Percentiles rank a stretch among this genome's conserved stretches.
Conservation (phyloP, 1,284 basidiomycete species). For the Ustilago trichophora region DNA sequence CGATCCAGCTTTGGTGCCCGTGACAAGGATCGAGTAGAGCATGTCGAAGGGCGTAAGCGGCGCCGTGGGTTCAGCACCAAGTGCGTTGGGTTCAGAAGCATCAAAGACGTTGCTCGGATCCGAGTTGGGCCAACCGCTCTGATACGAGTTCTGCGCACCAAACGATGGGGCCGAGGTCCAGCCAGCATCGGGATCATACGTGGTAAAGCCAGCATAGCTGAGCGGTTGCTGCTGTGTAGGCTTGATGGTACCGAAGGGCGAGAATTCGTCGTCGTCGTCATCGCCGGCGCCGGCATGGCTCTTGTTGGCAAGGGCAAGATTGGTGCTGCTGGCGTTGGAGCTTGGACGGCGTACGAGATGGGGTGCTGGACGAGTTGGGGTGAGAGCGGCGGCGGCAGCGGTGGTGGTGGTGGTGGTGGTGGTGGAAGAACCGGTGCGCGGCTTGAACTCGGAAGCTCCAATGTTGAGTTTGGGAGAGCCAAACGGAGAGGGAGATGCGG, state of each 20-base stretch:
- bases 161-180: conserved; percentile 21
- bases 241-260: conserved; percentile 68
- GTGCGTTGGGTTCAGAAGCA: conserved; percentile 8
- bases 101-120: conserved; percentile 1
- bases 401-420: conserved; percentile 19
- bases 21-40: conserved; percentile 83
- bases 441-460: conserved; percentile 58
- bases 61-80: conserved; percentile 71
- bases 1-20: conserved; percentile 44
- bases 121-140: conserved; percentile 7
- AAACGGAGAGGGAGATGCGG: conserved; percentile 52
- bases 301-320: conserved; percentile 49
- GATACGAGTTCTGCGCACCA: conserved; percentile 3
- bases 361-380: conserved; percentile 27
- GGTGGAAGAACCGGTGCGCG: no score
- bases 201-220: conserved; percentile 29
- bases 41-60: conserved; percentile 95
- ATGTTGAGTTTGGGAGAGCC: conserved; percentile 62
- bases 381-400: conserved; percentile 15
- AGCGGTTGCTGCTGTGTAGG: conserved; percentile 28
- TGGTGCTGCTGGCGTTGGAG: conserved; percentile 46
- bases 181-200: conserved; percentile 28
- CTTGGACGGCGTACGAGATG: conserved; percentile 35
- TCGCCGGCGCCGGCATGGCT: conserved; percentile 61
- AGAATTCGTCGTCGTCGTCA: conserved; percentile 72